Percentiles rank a stretch among this genome's conserved stretches.
phyloP scores from a whole-genome alignment of 2,329 filamentous ascomycete species.

The Sodiomyces alkalinus region DNA sequence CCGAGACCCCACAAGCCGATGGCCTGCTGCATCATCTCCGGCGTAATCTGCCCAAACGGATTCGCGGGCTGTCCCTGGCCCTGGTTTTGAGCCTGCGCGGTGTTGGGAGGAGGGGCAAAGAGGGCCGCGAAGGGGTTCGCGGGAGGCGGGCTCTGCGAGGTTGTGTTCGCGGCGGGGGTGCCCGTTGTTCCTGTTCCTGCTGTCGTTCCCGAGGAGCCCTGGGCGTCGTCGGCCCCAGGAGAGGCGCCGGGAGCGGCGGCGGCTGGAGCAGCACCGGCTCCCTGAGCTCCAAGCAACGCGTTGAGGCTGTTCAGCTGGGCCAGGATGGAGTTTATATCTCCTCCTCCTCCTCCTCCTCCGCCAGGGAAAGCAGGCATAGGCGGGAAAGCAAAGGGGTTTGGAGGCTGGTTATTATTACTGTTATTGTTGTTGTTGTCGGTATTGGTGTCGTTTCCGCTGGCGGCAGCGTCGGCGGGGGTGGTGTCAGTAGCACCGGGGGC shows the following conservation, averaged over 20 bases:
- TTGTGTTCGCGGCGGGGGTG: constrained; percentile 11
- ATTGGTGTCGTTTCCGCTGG: constrained; percentile 15
- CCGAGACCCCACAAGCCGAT: constrained; percentile 36
- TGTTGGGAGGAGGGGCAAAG: constrained; percentile 25
- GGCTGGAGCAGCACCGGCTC: constrained; percentile 7
- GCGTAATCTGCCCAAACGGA: constrained; percentile 20
- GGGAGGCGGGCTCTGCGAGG: constrained; percentile 20
- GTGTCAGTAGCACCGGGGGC: constrained; percentile 86
- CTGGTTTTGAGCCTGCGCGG: constrained; percentile 19
- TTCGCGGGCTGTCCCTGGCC: constrained; percentile 16
- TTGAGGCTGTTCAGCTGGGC: constrained; percentile 1
- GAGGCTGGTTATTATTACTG: constrained; percentile 6
- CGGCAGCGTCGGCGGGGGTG: constrained; percentile 40
- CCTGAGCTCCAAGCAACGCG: constrained; percentile 4
- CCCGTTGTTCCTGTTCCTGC: constrained; percentile 9
- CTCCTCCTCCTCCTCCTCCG: constrained; percentile 7
- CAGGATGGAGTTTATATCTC: constrained; percentile 15
- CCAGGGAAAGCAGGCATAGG: constrained; percentile 5
- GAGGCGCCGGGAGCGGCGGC: constrained; percentile 2
- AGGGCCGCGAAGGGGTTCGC: constrained; percentile 56
- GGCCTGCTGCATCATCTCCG: constrained; percentile 32
- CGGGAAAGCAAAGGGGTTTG: constrained; percentile 28
- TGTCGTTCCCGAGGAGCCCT: constrained; percentile 2
- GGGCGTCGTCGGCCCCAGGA: constrained; percentile 1
- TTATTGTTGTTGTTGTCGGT: constrained; percentile 18